Evolutionary conservation across 225 moss, liverwort and hornwort genomes (phyloP), one percentile per base, ranked within the genome.

Genomic region (Pseudisothecium myosuroides): DNA sequence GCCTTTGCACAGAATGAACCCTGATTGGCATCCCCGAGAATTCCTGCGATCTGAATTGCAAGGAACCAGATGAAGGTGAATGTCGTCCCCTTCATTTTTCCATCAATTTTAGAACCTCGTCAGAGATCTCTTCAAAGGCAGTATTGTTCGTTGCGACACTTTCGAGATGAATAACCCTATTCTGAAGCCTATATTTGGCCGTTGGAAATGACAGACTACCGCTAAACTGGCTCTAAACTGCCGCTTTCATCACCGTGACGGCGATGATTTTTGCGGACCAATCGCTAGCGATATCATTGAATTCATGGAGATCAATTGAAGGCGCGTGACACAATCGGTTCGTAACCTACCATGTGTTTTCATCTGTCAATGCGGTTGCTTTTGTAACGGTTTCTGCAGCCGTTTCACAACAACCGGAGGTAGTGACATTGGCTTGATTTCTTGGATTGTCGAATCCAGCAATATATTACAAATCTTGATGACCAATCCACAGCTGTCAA

Each of bases 1-100:
- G 93, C 90, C 54, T 85, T 93, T 55, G 85, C 84, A 67, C 96
- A 97, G 82, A 93, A 96, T 47, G 87, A 24, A 83, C 85, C 67
- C 21, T 88, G 76, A 15, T 43, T 79, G 83, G 10, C 72, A 20
- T 71, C 63, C 7, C 90, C 92, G 43, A 11, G 28, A 18, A 85
- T 55, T 83, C 43, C 39, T 31, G 41, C 61, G 15, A 83, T 39
- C 74, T 84, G 58, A 3, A 76, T 43, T 10, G 80, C 37, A 21
- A 92, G 43, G 58, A 92, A 21, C 9, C 76, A 11, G n/a, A 80
- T 34, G 22, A 71, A 78, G 56, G 64, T 5, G 28, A 64, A 29
- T 34, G 66, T 60, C 61, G 36, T 49, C 62, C 49, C 39, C 85
- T 76, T 88, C 88, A 86, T 88, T 61, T 65, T 63, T 29, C 21